These are phyloP conservation scores for Mycena sp. DNA, from an alignment of 1,284 basidiomycete genomes.

Conservation along the genomic window DNA sequence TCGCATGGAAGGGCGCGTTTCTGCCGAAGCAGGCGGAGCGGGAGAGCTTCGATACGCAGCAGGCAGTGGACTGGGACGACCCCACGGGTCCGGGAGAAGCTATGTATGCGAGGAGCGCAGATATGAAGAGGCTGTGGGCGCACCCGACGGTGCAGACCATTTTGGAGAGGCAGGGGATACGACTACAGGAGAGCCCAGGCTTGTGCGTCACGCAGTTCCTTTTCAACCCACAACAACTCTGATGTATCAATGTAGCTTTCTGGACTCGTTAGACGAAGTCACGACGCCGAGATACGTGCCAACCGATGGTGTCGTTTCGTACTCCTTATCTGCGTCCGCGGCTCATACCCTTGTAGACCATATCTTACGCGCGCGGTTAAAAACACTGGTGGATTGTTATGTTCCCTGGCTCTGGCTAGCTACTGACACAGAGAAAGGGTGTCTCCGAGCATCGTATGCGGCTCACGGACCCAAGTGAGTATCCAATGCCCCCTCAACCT, in stretches of 20 bases:
- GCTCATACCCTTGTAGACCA: constrained; percentile 66
- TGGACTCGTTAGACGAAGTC: constrained; percentile 76
- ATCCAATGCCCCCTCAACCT: not conserved
- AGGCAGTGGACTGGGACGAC: constrained; percentile 50
- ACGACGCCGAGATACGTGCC: constrained; percentile 82
- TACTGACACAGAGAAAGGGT: constrained; percentile 35
- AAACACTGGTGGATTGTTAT: constrained; percentile 76
- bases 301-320: constrained; percentile 64
- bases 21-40: constrained; percentile 42
- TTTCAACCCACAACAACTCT: not conserved
- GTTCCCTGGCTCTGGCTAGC: not conserved
- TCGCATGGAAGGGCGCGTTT: constrained; percentile 50
- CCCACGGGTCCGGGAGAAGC: constrained; percentile 52
- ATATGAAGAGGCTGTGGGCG: constrained; percentile 66
- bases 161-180: constrained; percentile 52
- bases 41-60: constrained; percentile 41
- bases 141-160: constrained; percentile 55
- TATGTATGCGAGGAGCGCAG: constrained; percentile 51
- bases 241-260: constrained; percentile 60
- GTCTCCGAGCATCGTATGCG: constrained; percentile 62
- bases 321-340: not conserved
- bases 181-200: constrained; percentile 66
- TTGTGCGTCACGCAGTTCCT: constrained; percentile 57
- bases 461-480: constrained; percentile 15
- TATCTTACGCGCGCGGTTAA: constrained; percentile 90